A percentile compares a stretch with the other conserved stretches of the same genome.
These are phyloP conservation scores for Xylariaceae sp. DNA, from an alignment of 2,329 filamentous ascomycete genomes.

Conservation along the genomic window DNA sequence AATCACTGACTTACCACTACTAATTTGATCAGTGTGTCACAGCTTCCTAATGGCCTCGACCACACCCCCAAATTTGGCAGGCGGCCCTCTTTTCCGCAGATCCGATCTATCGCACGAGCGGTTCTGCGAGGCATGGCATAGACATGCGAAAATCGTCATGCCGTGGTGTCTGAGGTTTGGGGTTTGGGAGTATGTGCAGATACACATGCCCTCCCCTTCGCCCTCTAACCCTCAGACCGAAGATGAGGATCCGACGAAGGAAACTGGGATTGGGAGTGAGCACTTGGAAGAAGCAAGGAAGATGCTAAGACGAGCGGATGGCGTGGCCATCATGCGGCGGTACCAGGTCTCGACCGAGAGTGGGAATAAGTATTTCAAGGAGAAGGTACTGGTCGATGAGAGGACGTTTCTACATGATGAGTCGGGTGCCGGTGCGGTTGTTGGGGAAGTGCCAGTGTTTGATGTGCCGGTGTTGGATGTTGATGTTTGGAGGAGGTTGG, in stretches of 20 bases:
- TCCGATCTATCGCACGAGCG: constrained; percentile 12
- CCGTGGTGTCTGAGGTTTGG: constrained; percentile 16
- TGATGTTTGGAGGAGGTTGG: constrained; percentile 17
- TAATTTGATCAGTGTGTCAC: background rate
- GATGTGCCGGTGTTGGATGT: constrained; percentile 13
- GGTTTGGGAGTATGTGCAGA: constrained; percentile 17
- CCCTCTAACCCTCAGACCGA: background rate
- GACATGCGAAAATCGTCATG: constrained; percentile 10
- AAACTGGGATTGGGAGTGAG: background rate
- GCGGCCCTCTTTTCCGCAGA: constrained; percentile 14
- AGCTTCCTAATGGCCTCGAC: constrained; percentile 1
- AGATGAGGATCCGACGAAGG: background rate
- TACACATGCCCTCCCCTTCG: constrained; percentile 12
- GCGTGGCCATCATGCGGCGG: constrained; percentile 15
- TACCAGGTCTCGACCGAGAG: constrained; percentile 1
- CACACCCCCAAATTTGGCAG: constrained; percentile 6
- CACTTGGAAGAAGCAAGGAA: constrained; percentile 1
- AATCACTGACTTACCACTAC: too few relatives aligned
- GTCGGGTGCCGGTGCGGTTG: constrained; percentile 16
- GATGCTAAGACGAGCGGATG: constrained; percentile 12
- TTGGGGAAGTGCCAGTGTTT: constrained; percentile 9
- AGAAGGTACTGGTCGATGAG: constrained; percentile 11
- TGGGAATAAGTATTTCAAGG: constrained; percentile 9
- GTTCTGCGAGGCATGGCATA: constrained; percentile 15
- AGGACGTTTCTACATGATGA: constrained; percentile 16